Evolutionary conservation across 805 yeast genomes (phyloP).

Genomic region (Debaryomyces maramus): DNA sequence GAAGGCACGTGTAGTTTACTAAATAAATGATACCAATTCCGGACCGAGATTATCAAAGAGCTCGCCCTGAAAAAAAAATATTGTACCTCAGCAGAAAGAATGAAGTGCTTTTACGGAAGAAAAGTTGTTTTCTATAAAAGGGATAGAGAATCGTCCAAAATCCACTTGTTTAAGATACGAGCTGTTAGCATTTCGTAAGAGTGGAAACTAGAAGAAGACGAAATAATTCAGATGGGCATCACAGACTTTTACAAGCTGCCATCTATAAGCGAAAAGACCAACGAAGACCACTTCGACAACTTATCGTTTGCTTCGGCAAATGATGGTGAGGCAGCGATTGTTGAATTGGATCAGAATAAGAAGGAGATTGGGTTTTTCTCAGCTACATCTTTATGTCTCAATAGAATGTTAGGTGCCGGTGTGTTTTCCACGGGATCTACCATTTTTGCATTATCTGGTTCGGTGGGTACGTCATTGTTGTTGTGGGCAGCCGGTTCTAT

Average conservation of each 20-base stretch:
- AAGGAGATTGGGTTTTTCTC: slow-evolving; percentile 47
- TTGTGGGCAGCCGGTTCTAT: slow-evolving; percentile 76
- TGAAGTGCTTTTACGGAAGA: no score
- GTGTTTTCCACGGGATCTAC: slow-evolving; percentile 68
- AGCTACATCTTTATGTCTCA: slow-evolving; percentile 53
- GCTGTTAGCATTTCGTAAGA: not conserved
- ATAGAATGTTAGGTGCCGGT: slow-evolving; percentile 75
- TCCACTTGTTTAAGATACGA: no score
- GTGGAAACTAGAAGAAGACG: not conserved
- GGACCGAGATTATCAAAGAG: no score
- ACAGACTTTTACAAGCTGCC: slow-evolving; percentile 3
- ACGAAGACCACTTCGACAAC: slow-evolving; percentile 2
- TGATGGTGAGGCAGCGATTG: slow-evolving; percentile 28
- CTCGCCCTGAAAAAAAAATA: no score
- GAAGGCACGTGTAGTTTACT: no score
- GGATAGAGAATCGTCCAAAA: no score
- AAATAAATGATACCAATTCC: no score
- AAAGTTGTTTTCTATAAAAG: no score
- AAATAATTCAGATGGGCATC: slow-evolving; percentile 2
- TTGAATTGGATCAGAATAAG: slow-evolving; percentile 42
- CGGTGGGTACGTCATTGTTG: slow-evolving; percentile 69
- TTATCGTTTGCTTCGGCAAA: slow-evolving; percentile 4
- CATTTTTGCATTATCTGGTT: slow-evolving; percentile 58
- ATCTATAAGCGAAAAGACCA: slow-evolving; percentile 1
- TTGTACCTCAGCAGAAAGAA: no score